Evolutionary conservation across 805 yeast species (phyloP).

Genomic region (Spencermartinsiella europaea): DNA sequence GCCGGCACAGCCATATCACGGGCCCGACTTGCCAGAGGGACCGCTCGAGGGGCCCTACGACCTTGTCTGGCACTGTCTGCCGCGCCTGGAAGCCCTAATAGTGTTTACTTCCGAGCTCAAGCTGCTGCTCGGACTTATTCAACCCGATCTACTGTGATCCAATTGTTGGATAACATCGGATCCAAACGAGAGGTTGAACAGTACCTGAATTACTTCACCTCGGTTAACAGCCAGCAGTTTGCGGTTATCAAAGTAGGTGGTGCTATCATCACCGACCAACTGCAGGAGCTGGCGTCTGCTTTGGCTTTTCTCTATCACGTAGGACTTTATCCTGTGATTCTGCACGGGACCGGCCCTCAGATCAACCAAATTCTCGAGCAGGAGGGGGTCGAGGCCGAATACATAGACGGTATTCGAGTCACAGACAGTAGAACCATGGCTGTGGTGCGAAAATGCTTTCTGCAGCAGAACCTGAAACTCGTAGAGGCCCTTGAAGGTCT

Average conservation of each 20-base stretch:
- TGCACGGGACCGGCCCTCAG: constrained; percentile 99
- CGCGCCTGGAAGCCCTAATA: not conserved
- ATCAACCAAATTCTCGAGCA: constrained; percentile 89
- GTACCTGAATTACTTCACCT: constrained; percentile 91
- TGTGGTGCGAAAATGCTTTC: constrained; percentile 90
- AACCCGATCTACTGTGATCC: constrained; percentile 93
- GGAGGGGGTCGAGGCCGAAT: constrained; percentile 93
- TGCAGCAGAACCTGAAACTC: constrained; percentile 89
- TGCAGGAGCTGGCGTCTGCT: constrained; percentile 91
- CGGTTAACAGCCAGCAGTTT: constrained; percentile 80
- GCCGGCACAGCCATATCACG: not conserved
- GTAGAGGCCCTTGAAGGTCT: constrained; percentile 93
- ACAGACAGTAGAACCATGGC: constrained; percentile 93
- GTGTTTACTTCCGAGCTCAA: not conserved
- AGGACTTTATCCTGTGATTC: constrained; percentile 92
- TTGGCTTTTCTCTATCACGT: constrained; percentile 95
- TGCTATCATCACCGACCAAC: constrained; percentile 92
- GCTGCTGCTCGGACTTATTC: constrained; percentile 19
- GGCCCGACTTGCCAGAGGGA: not conserved
- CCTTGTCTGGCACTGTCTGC: not conserved
- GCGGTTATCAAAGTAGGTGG: constrained; percentile 99
- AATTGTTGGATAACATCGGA: constrained; percentile 90
- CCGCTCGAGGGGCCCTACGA: not conserved
- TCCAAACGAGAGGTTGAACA: constrained; percentile 98
- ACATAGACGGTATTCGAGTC: constrained; percentile 93